These are phyloP conservation scores for Geotrichum citri-aurantii DNA, from an alignment of 1,139 yeast species.

Conservation along the genomic window DNA sequence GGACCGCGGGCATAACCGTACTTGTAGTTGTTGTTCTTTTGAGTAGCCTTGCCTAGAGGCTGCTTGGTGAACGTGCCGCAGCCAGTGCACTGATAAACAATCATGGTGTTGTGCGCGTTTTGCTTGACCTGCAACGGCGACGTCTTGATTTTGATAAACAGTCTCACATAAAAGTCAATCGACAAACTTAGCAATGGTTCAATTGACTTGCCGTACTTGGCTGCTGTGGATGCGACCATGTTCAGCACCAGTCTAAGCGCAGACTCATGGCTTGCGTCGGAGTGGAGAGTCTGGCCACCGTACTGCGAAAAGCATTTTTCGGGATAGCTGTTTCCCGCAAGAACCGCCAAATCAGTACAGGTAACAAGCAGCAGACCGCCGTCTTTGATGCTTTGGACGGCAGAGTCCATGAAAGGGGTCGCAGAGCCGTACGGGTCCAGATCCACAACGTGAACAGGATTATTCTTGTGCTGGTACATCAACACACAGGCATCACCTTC, in stretches of 20 bases:
- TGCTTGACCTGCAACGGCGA: slow-evolving; percentile 79
- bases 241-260: slow-evolving; percentile 80
- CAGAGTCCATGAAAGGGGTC: slow-evolving; percentile 87
- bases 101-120: slow-evolving; percentile 60
- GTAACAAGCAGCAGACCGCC: slow-evolving; percentile 85
- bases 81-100: slow-evolving; percentile 79
- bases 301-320: slow-evolving; percentile 92
- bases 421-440: slow-evolving; percentile 98
- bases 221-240: slow-evolving; percentile 75
- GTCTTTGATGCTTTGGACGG: slow-evolving; percentile 71
- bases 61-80: slow-evolving; percentile 73
- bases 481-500: slow-evolving; percentile 83
- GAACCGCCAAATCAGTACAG: slow-evolving; percentile 91
- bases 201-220: slow-evolving; percentile 77
- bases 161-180: slow-evolving; percentile 86
- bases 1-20: slow-evolving; percentile 55
- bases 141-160: slow-evolving; percentile 68
- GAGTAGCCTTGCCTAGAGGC: slow-evolving; percentile 61
- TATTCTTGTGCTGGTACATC: slow-evolving; percentile 53
- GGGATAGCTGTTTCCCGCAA: slow-evolving; percentile 94
- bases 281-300: slow-evolving; percentile 83
- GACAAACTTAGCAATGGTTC: slow-evolving; percentile 82
- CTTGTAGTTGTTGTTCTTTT: no score
- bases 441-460: slow-evolving; percentile 69
- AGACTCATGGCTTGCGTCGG: slow-evolving; percentile 87